phyloP scores from a whole-genome alignment of 768 basidiomycete species.

The Phanerochaete sordida region DNA sequence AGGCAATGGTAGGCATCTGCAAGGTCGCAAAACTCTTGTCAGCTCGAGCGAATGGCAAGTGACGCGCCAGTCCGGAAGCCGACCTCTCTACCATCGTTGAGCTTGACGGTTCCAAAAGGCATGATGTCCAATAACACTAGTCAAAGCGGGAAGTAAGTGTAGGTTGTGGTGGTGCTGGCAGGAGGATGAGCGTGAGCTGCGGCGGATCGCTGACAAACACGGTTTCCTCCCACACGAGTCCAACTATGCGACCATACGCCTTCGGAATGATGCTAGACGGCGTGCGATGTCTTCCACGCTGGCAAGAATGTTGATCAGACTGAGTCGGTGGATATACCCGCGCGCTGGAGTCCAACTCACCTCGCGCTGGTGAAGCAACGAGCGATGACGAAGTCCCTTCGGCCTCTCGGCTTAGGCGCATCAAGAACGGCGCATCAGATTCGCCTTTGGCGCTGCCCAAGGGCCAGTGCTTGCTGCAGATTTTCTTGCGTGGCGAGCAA shows the following conservation, averaged over 20 bases:
- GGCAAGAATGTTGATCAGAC: background rate
- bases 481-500: too few relatives aligned
- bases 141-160: background rate
- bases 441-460: too few relatives aligned
- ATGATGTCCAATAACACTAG: constrained; percentile 15
- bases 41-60: background rate
- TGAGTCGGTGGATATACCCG: too few relatives aligned
- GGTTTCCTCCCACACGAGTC: constrained; percentile 1
- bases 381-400: too few relatives aligned
- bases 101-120: constrained; percentile 29
- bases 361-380: too few relatives aligned
- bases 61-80: background rate
- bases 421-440: too few relatives aligned
- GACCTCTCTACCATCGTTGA: constrained; percentile 37
- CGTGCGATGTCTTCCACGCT: background rate
- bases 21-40: background rate
- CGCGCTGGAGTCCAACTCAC: too few relatives aligned
- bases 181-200: background rate
- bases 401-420: too few relatives aligned
- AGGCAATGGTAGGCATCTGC: constrained; percentile 61
- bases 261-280: background rate
- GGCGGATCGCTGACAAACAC: background rate
- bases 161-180: background rate
- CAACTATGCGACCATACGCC: background rate
- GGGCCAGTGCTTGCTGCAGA: too few relatives aligned